These are phyloP conservation scores for Euryodendron excelsum DNA, from an alignment of 148 eudicot genomes.

Conservation along the genomic window DNA sequence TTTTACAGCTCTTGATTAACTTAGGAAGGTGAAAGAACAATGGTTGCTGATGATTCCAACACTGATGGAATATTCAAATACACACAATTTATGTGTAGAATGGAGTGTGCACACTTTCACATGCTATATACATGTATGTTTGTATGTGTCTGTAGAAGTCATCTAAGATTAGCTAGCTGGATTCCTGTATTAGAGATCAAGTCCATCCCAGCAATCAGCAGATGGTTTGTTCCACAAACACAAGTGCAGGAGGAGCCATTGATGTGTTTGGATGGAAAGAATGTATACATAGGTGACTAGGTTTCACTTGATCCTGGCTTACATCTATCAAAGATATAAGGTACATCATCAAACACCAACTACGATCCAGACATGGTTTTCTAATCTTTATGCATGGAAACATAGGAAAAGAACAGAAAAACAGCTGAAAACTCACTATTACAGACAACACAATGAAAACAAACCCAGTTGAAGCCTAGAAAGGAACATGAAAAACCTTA, in stretches of 20 bases:
- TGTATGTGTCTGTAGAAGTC: no score
- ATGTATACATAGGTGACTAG: not conserved
- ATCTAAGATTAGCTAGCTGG: no score
- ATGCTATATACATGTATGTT: no score
- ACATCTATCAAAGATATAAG: not conserved
- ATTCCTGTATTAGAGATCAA: no score
- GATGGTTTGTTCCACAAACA: no score
- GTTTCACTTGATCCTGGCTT: not conserved
- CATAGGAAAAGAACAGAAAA: not conserved
- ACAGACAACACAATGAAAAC: not conserved
- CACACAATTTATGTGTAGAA: no score
- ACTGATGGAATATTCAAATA: no score
- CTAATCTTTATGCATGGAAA: not conserved
- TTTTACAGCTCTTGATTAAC: no score
- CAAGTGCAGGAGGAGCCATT: not conserved
- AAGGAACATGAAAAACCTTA: constrained; percentile 7
- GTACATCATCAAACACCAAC: not conserved
- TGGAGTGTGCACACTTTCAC: no score
- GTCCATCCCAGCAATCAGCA: no score
- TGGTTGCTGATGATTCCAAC: no score
- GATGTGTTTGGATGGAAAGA: not conserved
- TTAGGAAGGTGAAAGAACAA: no score
- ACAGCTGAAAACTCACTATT: not conserved
- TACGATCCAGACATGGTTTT: not conserved
- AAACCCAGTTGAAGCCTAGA: not conserved